These are phyloP conservation scores for Thermomyces lanuginosus DNA, from an alignment of 2,329 filamentous ascomycete genomes.

Conservation along the genomic window DNA sequence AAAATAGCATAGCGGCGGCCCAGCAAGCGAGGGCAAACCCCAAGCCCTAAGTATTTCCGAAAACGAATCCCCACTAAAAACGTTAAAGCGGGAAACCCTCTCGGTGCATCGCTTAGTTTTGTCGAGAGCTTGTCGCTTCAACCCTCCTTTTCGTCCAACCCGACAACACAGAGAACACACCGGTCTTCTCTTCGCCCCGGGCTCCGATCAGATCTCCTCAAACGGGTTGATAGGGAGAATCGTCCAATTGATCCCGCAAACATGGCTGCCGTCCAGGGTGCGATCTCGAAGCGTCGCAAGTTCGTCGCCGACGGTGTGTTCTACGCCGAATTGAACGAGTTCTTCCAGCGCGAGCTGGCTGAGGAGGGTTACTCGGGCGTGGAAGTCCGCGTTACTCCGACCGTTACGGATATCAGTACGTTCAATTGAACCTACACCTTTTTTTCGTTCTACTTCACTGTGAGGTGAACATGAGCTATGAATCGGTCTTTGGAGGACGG, in stretches of 20 bases:
- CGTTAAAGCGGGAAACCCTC: too few relatives aligned
- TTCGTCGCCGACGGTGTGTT: constrained; percentile 98
- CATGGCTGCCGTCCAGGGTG: constrained; percentile 36
- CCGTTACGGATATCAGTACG: constrained; percentile 94
- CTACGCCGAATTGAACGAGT: constrained; percentile 99
- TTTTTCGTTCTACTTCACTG: constrained; percentile 6
- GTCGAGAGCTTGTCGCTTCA: too few relatives aligned
- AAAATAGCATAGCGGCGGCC: constrained; percentile 5
- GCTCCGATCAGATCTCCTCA: too few relatives aligned
- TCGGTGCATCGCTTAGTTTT: too few relatives aligned
- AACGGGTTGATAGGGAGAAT: too few relatives aligned
- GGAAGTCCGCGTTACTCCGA: constrained; percentile 98
- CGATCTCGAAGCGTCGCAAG: constrained; percentile 42
- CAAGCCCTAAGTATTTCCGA: constrained; percentile 26
- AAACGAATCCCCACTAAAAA: constrained; percentile 27
- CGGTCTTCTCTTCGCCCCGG: too few relatives aligned
- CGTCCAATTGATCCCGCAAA: constrained; percentile 16
- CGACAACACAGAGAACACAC: too few relatives aligned
- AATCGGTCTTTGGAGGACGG: constrained; percentile 3
- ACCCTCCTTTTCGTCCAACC: too few relatives aligned
- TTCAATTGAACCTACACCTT: constrained; percentile 12
- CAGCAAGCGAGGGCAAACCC: constrained; percentile 21
- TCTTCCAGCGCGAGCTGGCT: constrained; percentile 99
- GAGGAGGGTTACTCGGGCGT: constrained; percentile 99
- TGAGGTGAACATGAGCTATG: constrained; percentile 5